These are phyloP conservation scores for Cercospora brassicicola DNA, from an alignment of 2,329 filamentous ascomycete genomes.

Conservation along the genomic window DNA sequence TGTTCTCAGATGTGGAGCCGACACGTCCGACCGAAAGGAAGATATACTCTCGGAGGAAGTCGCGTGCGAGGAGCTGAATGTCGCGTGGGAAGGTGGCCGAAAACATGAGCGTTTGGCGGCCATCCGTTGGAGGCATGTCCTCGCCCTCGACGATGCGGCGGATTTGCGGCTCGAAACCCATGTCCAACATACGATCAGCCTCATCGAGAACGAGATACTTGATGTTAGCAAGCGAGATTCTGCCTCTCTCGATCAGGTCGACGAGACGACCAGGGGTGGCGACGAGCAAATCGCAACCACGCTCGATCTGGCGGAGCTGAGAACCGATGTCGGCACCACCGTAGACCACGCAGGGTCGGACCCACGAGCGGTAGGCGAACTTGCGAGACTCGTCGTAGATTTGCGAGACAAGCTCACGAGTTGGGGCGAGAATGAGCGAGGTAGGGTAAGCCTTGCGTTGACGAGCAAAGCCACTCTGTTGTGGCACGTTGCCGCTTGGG, in stretches of 20 bases:
- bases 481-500: constrained; percentile 67
- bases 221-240: constrained; percentile 97
- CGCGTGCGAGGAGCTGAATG: constrained; percentile 97
- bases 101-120: constrained; percentile 99
- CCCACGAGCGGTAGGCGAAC: constrained; percentile 98
- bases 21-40: constrained; percentile 99
- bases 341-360: constrained; percentile 96
- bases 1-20: constrained; percentile 99
- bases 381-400: constrained; percentile 98
- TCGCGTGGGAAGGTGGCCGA: constrained; percentile 98
- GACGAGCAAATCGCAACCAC: constrained; percentile 92
- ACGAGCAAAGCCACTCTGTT: constrained; percentile 75
- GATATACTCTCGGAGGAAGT: constrained; percentile 98
- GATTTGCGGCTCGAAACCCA: constrained; percentile 99
- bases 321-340: constrained; percentile 98
- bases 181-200: constrained; percentile 99
- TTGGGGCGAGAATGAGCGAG: constrained; percentile 91
- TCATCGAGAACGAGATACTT: constrained; percentile 99
- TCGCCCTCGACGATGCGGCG: constrained; percentile 97
- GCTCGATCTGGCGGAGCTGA: constrained; percentile 97
- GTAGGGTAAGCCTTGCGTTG: constrained; percentile 98
- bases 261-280: constrained; percentile 96
- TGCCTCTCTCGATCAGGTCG: constrained; percentile 96
- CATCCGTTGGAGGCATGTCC: constrained; percentile 84
- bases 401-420: constrained; percentile 96